Evolutionary conservation across 1,284 basidiomycete species (phyloP), one percentile per base, ranked within the genome.

Genomic region (Pyrrhoderma noxium): DNA sequence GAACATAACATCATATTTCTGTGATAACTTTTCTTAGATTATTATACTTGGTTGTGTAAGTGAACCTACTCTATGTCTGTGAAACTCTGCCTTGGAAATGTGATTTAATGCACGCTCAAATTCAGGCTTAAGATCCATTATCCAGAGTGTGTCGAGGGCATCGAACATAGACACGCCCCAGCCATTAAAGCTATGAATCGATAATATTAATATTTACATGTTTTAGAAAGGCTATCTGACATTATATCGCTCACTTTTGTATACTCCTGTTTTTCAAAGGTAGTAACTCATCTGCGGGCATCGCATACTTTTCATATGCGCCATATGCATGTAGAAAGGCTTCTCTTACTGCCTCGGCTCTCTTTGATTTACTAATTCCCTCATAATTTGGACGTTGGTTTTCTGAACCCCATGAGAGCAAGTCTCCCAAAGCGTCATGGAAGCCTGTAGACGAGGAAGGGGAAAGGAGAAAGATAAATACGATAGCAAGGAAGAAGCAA

Each of bases 161-260:
- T 92, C 90, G 55, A 90, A 76, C 48, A 83, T 76, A 1, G 86
- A 85, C 0, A 93, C 84, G 11, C 90, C 91, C 93, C 93, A 96
- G 7, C 88, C 82, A 61, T 86, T 86, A 63, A 86, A 84, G 52
- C 85, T 86, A 11, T 31, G 5, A 5, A 31, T 31, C 11, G 27
- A 31, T 31, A 31, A 31, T 31, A 31, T 31, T 5, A 11, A 5
- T 31, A 31, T 31, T 5, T 5, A 31, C 27, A 31, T 31, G 45
- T 11, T n/a, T 38, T 1, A 40, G 34, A 51, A 3, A 22, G 25
- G 38, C 14, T 34, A 16, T 0, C 16, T 43, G 52, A 49, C 49
- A 36, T 16, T 41, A 43, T 8, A 8, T 2, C 19, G 60, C 76
- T 56, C 57, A 86, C 84, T 76, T 77, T 64, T 84, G 69, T 14